Conservation (phyloP, 345 rosid genomes). For the Lumnitzera littorea region DNA sequence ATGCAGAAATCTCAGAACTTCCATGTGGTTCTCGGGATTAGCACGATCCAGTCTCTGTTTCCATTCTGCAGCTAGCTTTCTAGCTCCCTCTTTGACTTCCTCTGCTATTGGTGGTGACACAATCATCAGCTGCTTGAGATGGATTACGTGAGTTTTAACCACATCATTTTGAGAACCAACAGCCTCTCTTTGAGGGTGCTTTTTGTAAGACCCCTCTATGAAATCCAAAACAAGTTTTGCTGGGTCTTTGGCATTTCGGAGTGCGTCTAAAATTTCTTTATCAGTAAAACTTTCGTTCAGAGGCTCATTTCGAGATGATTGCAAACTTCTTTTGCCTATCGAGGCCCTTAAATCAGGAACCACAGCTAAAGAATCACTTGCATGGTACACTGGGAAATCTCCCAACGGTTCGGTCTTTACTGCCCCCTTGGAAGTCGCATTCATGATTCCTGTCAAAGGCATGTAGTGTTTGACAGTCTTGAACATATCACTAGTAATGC, state of each 20-base stretch:
- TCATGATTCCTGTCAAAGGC: not conserved
- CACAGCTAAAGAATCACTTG: too few relatives aligned
- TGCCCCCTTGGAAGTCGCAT: not conserved
- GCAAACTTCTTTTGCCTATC: too few relatives aligned
- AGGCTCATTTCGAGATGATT: too few relatives aligned
- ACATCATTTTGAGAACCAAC: constrained; percentile 2
- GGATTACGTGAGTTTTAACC: constrained; percentile 5
- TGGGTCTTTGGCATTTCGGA: constrained; percentile 15
- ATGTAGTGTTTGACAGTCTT: too few relatives aligned
- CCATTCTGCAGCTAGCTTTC: constrained; percentile 30
- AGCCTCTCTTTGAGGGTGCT: not conserved
- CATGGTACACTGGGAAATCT: too few relatives aligned
- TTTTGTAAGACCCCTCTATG: constrained; percentile 12
- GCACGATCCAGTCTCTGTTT: constrained; percentile 14
- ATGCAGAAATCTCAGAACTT: constrained; percentile 28
- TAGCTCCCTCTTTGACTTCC: constrained; percentile 21
- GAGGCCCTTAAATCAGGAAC: too few relatives aligned
- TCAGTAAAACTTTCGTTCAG: not conserved
- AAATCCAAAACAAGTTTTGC: constrained; percentile 24
- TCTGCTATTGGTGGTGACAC: constrained; percentile 16
- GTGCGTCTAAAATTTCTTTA: constrained; percentile 8
- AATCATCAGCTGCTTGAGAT: constrained; percentile 20
- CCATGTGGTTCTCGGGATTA: constrained; percentile 10
- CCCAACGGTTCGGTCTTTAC: not conserved
- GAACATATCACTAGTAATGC: too few relatives aligned